Evolutionary conservation across 139 green algal species (phyloP).

Genomic region (Medakamo hakoo): DNA sequence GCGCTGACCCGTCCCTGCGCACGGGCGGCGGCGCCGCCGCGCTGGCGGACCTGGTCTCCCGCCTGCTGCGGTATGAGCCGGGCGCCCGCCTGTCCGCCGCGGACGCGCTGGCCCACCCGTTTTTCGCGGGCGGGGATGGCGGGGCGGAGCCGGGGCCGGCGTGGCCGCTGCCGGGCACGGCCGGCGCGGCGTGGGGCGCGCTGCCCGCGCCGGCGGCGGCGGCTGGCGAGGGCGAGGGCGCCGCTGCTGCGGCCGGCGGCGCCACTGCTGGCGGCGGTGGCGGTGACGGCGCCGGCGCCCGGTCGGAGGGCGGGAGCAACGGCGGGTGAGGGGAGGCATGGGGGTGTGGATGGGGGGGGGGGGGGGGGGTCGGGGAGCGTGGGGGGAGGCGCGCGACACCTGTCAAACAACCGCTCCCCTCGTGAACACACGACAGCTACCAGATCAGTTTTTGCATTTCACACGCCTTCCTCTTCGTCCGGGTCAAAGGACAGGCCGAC

Average conservation of each 20-base stretch:
- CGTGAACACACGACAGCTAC: too few species aligned
- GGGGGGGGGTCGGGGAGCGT: too few species aligned
- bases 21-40: background rate
- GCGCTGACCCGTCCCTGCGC: conserved; percentile 1
- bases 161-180: background rate
- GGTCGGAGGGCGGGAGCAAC: background rate
- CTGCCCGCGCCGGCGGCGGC: background rate
- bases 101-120: conserved; percentile 65
- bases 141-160: background rate
- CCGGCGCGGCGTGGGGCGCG: background rate
- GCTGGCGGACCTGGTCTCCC: conserved; percentile 23
- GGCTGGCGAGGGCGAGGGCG: background rate
- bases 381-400: too few species aligned
- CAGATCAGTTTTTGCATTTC: too few species aligned
- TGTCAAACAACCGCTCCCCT: too few species aligned
- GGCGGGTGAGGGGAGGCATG: background rate
- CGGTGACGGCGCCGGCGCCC: background rate
- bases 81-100: conserved; percentile 42
- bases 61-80: conserved; percentile 52
- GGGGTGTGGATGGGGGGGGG: too few species aligned
- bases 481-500: background rate
- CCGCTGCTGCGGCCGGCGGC: background rate
- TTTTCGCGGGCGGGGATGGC: conserved; percentile 30
- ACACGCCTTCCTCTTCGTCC: background rate
- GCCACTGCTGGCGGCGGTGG: background rate